phyloP scores from a whole-genome alignment of 768 basidiomycete species.

The Auriscalpium vulgare region DNA sequence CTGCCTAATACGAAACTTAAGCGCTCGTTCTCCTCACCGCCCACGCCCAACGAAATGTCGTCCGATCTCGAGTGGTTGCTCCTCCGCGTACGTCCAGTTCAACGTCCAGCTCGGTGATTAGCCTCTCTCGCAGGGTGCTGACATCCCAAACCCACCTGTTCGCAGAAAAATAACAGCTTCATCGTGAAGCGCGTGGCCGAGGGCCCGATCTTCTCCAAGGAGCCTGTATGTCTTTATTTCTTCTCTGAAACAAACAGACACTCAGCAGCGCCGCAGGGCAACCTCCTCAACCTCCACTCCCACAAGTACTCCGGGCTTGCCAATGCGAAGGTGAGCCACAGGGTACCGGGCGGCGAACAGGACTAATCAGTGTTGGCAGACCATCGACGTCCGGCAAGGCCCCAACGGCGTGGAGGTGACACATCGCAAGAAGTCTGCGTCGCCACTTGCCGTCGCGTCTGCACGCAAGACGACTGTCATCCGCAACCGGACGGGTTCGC shows the following conservation, averaged over 20 bases:
- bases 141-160: not conserved
- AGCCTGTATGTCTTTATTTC: slow-evolving; percentile 49
- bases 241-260: not conserved
- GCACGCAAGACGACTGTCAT: slow-evolving; percentile 44
- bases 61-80: slow-evolving; percentile 92
- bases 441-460: slow-evolving; percentile 40
- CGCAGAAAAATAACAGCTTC: slow-evolving; percentile 77
- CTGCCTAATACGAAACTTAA: not conserved
- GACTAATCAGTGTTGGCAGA: slow-evolving; percentile 30
- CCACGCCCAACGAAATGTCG: slow-evolving; percentile 28
- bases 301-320: slow-evolving; percentile 86
- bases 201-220: slow-evolving; percentile 77
- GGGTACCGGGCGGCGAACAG: not conserved
- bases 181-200: slow-evolving; percentile 68
- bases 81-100: slow-evolving; percentile 54
- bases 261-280: slow-evolving; percentile 45
- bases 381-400: slow-evolving; percentile 54
- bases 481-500: slow-evolving; percentile 61
- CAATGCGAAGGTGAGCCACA: slow-evolving; percentile 59
- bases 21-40: not conserved
- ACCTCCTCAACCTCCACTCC: slow-evolving; percentile 84
- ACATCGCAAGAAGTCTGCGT: slow-evolving; percentile 57
- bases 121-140: not conserved
- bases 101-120: slow-evolving; percentile 25
- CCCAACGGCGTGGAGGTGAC: slow-evolving; percentile 50